Evolutionary conservation across 2,329 filamentous ascomycete genomes (phyloP).

Genomic region (Blastomyces silverae): DNA sequence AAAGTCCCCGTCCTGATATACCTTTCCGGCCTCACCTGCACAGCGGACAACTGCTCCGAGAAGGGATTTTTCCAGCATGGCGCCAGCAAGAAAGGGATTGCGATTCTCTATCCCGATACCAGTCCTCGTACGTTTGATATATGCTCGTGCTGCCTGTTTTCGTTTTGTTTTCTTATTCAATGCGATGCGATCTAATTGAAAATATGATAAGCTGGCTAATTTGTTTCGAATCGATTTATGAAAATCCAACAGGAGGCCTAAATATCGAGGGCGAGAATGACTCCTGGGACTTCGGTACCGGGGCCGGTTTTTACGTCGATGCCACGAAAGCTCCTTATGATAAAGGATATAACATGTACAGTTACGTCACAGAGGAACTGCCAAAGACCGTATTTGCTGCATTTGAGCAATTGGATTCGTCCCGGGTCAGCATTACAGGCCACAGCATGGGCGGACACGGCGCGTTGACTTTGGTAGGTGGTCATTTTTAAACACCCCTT

Average conservation of each 20-base stretch:
- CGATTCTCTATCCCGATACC: constrained; percentile 92
- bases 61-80: constrained; percentile 86
- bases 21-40: constrained; percentile 90
- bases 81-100: constrained; percentile 73
- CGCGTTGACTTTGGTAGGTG: constrained; percentile 66
- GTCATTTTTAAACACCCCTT: neutral
- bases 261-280: constrained; percentile 79
- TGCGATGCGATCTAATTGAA: neutral
- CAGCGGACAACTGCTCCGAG: constrained; percentile 69
- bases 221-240: neutral
- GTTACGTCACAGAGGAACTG: constrained; percentile 84
- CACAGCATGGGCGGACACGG: constrained; percentile 98
- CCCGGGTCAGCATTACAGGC: constrained; percentile 74
- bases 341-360: constrained; percentile 86
- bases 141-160: neutral
- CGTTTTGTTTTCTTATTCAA: neutral
- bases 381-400: constrained; percentile 64
- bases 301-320: constrained; percentile 92
- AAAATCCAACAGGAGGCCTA: constrained; percentile 54
- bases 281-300: constrained; percentile 81
- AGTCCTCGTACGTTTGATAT: constrained; percentile 60
- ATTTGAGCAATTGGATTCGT: constrained; percentile 65
- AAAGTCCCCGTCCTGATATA: constrained; percentile 85
- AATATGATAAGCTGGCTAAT: neutral
- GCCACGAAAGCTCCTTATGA: constrained; percentile 68